phyloP scores from a whole-genome alignment of 2,329 filamentous ascomycete species.

The Furcasterigmium sp. region DNA sequence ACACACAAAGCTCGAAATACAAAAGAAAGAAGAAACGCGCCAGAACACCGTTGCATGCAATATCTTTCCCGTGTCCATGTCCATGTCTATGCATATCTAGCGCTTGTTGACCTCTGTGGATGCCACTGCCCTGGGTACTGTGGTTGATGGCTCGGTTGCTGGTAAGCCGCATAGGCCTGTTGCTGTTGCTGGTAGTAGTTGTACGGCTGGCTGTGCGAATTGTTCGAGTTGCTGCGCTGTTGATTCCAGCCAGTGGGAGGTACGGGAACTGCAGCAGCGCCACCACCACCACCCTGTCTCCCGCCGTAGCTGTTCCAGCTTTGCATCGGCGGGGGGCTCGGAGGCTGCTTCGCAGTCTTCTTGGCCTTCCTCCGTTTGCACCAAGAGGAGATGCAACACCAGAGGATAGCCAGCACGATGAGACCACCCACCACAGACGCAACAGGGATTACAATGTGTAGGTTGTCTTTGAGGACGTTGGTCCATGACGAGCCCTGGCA shows the following conservation, averaged over 20 bases:
- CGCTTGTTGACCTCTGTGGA: constrained; percentile 9
- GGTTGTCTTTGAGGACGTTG: constrained; percentile 73
- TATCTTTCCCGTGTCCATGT: constrained; percentile 7
- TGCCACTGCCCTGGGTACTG: constrained; percentile 7
- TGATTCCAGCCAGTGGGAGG: constrained; percentile 2
- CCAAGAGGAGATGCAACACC: constrained; percentile 55
- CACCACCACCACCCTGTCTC: neutral
- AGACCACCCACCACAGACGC: constrained; percentile 66
- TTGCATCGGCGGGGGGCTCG: constrained; percentile 11
- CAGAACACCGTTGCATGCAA: constrained; percentile 11
- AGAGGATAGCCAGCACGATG: constrained; percentile 61
- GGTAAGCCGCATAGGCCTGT: neutral
- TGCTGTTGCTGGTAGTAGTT: neutral
- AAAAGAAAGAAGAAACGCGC: constrained; percentile 7
- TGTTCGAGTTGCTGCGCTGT: constrained; percentile 6
- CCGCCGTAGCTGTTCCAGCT: constrained; percentile 14
- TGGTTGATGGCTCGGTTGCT: constrained; percentile 1
- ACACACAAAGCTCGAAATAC: neutral
- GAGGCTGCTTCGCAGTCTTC: constrained; percentile 17
- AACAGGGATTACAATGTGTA: constrained; percentile 77
- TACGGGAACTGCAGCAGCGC: no score
- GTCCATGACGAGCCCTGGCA: constrained; percentile 67
- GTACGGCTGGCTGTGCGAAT: constrained; percentile 3
- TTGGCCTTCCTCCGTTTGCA: constrained; percentile 19
- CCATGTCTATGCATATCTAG: constrained; percentile 15